Base-by-base conservation (phyloP, 2,329 filamentous ascomycete species). In the Cladosporium sp. region DNA sequence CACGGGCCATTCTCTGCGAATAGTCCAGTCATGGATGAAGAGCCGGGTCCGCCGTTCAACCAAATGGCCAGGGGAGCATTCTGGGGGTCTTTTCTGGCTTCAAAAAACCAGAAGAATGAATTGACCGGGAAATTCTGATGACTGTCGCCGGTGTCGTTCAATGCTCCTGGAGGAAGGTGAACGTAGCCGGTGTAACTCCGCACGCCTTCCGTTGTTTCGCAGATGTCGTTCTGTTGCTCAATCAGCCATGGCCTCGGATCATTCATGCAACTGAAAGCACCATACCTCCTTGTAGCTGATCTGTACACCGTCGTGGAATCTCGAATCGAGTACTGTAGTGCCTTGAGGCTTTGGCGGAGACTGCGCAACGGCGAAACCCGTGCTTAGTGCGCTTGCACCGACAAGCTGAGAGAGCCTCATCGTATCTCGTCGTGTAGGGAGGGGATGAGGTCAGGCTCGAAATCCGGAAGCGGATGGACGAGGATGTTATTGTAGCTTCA, bases 51-150 rank as follows among this genome's bases (percentile, higher is more conserved):
- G 16, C 80, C 79, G 51, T 79, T 79, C 65, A 83, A 73, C 73
- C 79, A 84, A 37, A 83, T 76, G 0, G 75, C 70, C 1, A 83
- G 66, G 1, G 81, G 81, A 0, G 79, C 79, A 61, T 76, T 76
- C 5, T 63, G 60, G 1, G 80, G 73, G 59, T 79, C 72, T 52
- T 80, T 77, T 13, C 79, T 70, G 2, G 79, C 71, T 55, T 82
- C 78, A 58, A 83, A 82, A 61, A 81, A 83, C 78, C 79, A 81
- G 64, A 84, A 84, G 63, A 81, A 83, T 14, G 60, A 63, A 19
- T 63, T 61, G 46, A 64, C 61, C 1, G 60, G 59, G 41, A 59
- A 64, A 11, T 56, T 42, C 35, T 61, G 61, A 7, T 28, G 22
- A 31, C 58, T 58, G 28, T 61, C 57, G 31, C 60, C 58, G n/a